phyloP scores from a whole-genome alignment of 306 rosid species.

The Herpetospermum pedunculosum region DNA sequence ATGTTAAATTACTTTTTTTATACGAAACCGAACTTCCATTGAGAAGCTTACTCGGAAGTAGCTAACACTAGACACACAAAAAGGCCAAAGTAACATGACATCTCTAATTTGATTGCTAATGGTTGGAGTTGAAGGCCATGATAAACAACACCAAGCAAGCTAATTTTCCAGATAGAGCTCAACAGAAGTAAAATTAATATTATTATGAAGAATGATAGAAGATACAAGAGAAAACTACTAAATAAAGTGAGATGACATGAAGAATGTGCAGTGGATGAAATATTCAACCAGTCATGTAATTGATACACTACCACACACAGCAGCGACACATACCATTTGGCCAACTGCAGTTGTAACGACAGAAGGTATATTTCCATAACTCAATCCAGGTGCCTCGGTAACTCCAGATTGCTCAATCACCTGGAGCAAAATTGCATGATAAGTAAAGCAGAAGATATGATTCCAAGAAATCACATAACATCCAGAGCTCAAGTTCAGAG shows the following conservation, averaged over 20 bases:
- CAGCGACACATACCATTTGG: constrained; percentile 55
- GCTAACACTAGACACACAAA: not conserved
- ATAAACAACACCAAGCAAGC: not conserved
- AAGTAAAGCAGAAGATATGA: not conserved
- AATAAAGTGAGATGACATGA: not conserved
- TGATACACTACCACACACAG: not conserved
- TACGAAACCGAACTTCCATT: no score
- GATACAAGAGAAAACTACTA: not conserved
- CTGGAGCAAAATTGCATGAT: constrained; percentile 25
- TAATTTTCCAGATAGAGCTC: not conserved
- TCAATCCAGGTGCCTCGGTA: constrained; percentile 50
- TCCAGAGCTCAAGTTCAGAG: not conserved
- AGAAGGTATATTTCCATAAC: constrained; percentile 35
- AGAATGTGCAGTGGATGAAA: not conserved
- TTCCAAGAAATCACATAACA: not conserved
- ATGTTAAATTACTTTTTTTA: no score
- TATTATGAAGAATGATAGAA: not conserved
- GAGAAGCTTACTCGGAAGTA: not conserved
- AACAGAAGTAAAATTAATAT: not conserved
- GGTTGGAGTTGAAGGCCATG: not conserved
- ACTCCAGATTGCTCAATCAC: constrained; percentile 72
- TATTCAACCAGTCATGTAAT: not conserved
- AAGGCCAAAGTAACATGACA: not conserved
- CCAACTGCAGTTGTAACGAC: constrained; percentile 75
- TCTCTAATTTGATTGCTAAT: not conserved